Percentiles rank a stretch among this genome's conserved stretches.
Conservation (phyloP, 2,329 filamentous ascomycete genomes). For the Fusarium devonianum region DNA sequence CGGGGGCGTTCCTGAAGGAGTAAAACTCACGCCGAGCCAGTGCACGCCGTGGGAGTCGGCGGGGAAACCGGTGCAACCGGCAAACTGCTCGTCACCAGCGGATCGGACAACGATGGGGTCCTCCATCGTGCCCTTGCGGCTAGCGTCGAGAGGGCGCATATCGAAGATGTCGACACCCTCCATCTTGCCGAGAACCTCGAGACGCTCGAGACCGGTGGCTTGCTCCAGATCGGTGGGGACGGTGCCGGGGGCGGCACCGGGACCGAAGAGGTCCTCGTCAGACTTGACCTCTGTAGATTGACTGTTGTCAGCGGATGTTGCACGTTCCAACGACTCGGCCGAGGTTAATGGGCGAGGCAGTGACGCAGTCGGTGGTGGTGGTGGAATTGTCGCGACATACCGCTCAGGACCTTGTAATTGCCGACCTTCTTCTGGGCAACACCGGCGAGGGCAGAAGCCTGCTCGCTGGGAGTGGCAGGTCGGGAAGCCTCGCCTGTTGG, state of each 20-base stretch:
- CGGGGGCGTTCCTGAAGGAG: conserved; percentile 13
- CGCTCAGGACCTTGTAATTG: conserved; percentile 54
- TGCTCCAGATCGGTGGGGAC: conserved; percentile 95
- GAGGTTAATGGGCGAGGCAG: conserved; percentile 34
- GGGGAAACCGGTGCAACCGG: conserved; percentile 93
- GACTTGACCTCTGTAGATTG: conserved; percentile 75
- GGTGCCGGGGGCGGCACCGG: conserved; percentile 82
- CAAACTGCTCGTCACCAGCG: conserved; percentile 94
- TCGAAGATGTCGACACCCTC: conserved; percentile 98
- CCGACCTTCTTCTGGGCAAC: conserved; percentile 56
- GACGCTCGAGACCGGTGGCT: conserved; percentile 94
- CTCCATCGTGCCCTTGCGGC: conserved; percentile 87
- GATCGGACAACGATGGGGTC: conserved; percentile 91
- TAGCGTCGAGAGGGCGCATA: conserved; percentile 94
- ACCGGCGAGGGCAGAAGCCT: conserved; percentile 47
- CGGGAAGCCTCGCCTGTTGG: conserved; percentile 50
- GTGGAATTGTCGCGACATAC: conserved; percentile 50
- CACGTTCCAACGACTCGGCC: conserved; percentile 30
- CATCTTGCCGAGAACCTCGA: conserved; percentile 99
- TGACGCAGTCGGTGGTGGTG: conserved; percentile 18
- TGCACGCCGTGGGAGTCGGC: conserved; percentile 89
- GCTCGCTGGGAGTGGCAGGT: conserved; percentile 46
- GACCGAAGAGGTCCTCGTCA: conserved; percentile 82
- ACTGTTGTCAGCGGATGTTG: conserved; percentile 34
- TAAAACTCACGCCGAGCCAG: conserved; percentile 82